Evolutionary conservation across 140 eudicot genomes (phyloP).

Genomic region (Cichorium intybus): DNA sequence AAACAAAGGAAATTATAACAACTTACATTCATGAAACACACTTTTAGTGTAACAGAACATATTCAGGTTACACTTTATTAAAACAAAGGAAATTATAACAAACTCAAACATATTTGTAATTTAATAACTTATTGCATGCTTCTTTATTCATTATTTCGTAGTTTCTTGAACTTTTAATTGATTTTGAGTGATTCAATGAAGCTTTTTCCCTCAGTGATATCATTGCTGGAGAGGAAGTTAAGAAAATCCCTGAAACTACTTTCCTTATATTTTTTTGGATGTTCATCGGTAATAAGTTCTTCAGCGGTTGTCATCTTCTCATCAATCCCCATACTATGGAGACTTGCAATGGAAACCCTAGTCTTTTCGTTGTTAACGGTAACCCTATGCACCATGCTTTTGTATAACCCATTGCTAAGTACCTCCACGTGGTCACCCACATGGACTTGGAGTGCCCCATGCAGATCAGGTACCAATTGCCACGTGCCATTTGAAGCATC

Average conservation of each 20-base stretch:
- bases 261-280: slow-evolving; percentile 40
- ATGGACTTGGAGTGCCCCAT: slow-evolving; percentile 53
- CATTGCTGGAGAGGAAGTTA: slow-evolving; percentile 43
- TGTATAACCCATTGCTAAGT: slow-evolving; percentile 61
- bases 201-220: slow-evolving; percentile 39
- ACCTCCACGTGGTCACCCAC: slow-evolving; percentile 72
- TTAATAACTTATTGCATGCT: background rate
- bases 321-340: slow-evolving; percentile 61
- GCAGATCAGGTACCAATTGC: slow-evolving; percentile 37
- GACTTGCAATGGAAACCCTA: slow-evolving; percentile 66
- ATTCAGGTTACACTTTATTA: background rate
- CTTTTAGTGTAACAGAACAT: too few relatives aligned
- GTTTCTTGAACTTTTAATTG: background rate
- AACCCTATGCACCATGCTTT: slow-evolving; percentile 55
- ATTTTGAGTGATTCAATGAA: slow-evolving; percentile 46
- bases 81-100: background rate
- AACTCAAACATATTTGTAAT: background rate
- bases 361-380: slow-evolving; percentile 35
- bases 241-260: slow-evolving; percentile 63
- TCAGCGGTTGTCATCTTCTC: slow-evolving; percentile 53
- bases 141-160: slow-evolving; percentile 2
- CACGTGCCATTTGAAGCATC: slow-evolving; percentile 33
- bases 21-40: too few relatives aligned
- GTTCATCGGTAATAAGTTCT: slow-evolving; percentile 41
- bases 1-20: too few relatives aligned